Evolutionary conservation across 2,329 filamentous ascomycete genomes (phyloP).

Genomic region (Drechmeria coniospora): DNA sequence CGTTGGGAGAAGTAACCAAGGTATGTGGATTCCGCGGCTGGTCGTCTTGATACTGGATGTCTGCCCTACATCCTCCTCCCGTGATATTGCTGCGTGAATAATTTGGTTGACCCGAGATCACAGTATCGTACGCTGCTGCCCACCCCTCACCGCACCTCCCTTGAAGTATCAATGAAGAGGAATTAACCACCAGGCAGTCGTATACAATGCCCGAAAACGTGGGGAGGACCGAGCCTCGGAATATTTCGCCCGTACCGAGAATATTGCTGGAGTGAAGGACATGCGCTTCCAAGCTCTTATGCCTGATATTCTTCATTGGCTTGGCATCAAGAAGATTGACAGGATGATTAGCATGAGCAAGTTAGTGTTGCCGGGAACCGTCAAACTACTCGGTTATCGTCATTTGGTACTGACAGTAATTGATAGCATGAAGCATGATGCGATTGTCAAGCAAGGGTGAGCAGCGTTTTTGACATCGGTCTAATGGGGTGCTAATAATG

Average conservation of each 20-base stretch:
- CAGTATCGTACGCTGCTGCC: conserved; percentile 28
- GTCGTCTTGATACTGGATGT: not conserved
- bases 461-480: not conserved
- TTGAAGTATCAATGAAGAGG: not conserved
- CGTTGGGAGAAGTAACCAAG: conserved; percentile 89
- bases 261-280: conserved; percentile 89
- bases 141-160: not conserved
- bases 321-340: conserved; percentile 97
- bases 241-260: conserved; percentile 96
- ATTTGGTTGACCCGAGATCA: conserved; percentile 11
- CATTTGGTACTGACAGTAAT: not conserved
- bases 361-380: conserved; percentile 29
- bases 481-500: not conserved
- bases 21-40: conserved; percentile 31
- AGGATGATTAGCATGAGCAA: conserved; percentile 98
- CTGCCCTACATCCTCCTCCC: not conserved
- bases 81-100: conserved; percentile 9
- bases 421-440: conserved; percentile 74
- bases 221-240: conserved; percentile 69
- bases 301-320: conserved; percentile 95
- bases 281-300: conserved; percentile 98
- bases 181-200: conserved; percentile 22
- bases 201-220: conserved; percentile 69
- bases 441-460: conserved; percentile 67
- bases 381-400: conserved; percentile 10